Evolutionary conservation across 768 basidiomycete species (phyloP).

Genomic region (Mycena latifolia): DNA sequence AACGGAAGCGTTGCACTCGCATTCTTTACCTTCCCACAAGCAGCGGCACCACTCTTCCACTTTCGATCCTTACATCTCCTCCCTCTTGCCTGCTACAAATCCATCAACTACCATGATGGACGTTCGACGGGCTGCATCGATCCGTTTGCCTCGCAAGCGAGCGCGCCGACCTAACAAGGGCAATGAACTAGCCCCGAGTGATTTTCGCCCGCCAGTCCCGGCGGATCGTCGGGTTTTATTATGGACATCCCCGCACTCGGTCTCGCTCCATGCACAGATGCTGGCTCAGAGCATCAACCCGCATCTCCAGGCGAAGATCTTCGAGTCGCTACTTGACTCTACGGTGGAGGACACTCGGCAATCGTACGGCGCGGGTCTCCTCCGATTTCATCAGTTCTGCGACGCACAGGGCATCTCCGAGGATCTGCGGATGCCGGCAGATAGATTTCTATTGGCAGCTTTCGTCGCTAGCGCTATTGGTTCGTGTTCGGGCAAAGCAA

Average conservation of each 20-base stretch:
- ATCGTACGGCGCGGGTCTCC: conserved; percentile 42
- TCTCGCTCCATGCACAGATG: neutral
- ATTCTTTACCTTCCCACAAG: too few species aligned
- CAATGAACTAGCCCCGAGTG: conserved; percentile 1
- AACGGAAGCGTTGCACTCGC: too few species aligned
- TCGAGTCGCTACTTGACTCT: neutral
- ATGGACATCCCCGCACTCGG: neutral
- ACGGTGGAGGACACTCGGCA: conserved; percentile 24
- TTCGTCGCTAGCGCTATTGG: conserved; percentile 25
- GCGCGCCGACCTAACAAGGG: neutral
- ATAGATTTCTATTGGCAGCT: conserved; percentile 10
- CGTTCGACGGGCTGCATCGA: too few species aligned
- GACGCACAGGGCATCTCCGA: conserved; percentile 1
- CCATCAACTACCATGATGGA: too few species aligned
- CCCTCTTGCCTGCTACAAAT: too few species aligned
- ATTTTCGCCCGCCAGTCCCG: neutral
- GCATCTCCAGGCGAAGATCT: neutral
- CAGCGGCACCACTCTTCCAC: too few species aligned
- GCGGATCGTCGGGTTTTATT: neutral
- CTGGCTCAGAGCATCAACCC: neutral
- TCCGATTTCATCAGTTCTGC: conserved; percentile 36
- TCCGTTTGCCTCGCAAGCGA: neutral
- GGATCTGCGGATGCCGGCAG: conserved; percentile 1
- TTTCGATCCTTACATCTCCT: too few species aligned
- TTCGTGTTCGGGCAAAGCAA: neutral